Percentiles rank a stretch among this genome's conserved stretches.
Evolutionary conservation across 352 stramenopile species (phyloP).

Genomic region (Lagenidium sp.): DNA sequence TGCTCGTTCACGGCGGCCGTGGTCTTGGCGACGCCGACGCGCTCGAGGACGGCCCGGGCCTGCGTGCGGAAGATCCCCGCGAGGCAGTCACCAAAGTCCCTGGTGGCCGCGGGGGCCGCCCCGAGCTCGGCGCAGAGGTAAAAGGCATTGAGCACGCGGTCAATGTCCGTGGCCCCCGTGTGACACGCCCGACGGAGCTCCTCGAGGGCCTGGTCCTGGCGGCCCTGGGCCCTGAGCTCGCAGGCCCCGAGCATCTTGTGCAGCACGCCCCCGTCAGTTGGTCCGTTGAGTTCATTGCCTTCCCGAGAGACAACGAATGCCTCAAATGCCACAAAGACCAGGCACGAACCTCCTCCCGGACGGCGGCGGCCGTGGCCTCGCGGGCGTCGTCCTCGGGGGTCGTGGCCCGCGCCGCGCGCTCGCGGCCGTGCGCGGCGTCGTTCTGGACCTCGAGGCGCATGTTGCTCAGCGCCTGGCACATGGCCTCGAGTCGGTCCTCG

Average conservation of each 20-base stretch:
- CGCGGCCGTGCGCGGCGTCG: conserved; percentile 13
- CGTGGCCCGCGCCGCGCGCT: conserved; percentile 9
- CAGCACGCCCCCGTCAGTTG: background rate
- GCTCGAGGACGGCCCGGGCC: conserved; percentile 37
- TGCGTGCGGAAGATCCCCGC: conserved; percentile 45
- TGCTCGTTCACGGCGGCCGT: conserved; percentile 57
- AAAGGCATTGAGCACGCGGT: conserved; percentile 37
- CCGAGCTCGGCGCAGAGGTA: conserved; percentile 39
- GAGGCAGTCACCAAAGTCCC: conserved; percentile 32
- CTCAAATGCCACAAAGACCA: background rate
- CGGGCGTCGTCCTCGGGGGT: conserved; percentile 7
- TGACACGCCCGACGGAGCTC: conserved; percentile 31
- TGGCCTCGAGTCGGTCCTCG: conserved; percentile 57
- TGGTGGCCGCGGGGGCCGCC: conserved; percentile 13
- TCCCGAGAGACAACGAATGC: too few relatives aligned
- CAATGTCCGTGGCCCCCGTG: conserved; percentile 28
- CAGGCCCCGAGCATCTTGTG: conserved; percentile 60
- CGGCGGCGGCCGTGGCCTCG: conserved; percentile 9
- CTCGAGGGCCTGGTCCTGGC: conserved; percentile 28
- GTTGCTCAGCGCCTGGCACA: conserved; percentile 46
- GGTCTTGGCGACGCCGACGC: conserved; percentile 37
- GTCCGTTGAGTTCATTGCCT: background rate
- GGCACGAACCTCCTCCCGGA: conserved; percentile 48
- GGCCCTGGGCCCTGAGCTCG: conserved; percentile 48
- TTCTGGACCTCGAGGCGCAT: conserved; percentile 40